Conservation (phyloP, 192 early-diverging fungal genomes). For the Dimargaris verticillata region DNA sequence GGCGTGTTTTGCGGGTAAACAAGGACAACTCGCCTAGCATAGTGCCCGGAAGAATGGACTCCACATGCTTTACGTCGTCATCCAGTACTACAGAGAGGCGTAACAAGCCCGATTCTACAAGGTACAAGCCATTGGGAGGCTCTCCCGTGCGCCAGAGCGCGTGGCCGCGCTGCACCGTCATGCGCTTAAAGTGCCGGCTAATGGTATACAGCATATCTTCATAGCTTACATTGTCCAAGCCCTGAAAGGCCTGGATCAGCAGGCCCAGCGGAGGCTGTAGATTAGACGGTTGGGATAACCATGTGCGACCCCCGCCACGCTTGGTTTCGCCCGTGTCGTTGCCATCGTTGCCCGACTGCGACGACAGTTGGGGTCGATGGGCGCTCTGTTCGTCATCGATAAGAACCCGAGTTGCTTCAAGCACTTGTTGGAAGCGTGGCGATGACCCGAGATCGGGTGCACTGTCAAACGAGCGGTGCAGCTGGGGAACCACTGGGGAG, state of each 20-base stretch:
- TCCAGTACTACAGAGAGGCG: conserved; percentile 27
- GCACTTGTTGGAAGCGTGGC: conserved; percentile 14
- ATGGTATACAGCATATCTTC: conserved; percentile 40
- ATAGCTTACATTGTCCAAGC: conserved; percentile 24
- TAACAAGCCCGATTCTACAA: conserved; percentile 65
- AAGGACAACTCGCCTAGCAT: conserved; percentile 78
- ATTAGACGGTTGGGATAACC: conserved; percentile 12
- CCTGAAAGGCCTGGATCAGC: conserved; percentile 44
- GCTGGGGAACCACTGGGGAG: no score
- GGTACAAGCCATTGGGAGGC: conserved; percentile 39
- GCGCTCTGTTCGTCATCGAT: conserved; percentile 13
- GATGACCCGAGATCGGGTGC: neutral
- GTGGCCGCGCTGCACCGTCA: conserved; percentile 30
- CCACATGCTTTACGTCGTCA: conserved; percentile 26
- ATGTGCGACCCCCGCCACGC: neutral
- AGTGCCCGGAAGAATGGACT: conserved; percentile 83
- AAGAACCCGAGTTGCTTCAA: conserved; percentile 19
- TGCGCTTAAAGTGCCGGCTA: conserved; percentile 46
- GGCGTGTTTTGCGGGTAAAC: conserved; percentile 37
- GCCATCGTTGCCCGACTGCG: conserved; percentile 22
- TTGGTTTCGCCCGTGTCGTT: neutral
- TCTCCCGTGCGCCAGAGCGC: conserved; percentile 52
- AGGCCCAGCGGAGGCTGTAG: conserved; percentile 30
- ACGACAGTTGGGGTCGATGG: conserved; percentile 21
- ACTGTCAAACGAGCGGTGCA: no score